Base-by-base conservation (phyloP, 2,329 filamentous ascomycete genomes). In the Thelonectria olida region DNA sequence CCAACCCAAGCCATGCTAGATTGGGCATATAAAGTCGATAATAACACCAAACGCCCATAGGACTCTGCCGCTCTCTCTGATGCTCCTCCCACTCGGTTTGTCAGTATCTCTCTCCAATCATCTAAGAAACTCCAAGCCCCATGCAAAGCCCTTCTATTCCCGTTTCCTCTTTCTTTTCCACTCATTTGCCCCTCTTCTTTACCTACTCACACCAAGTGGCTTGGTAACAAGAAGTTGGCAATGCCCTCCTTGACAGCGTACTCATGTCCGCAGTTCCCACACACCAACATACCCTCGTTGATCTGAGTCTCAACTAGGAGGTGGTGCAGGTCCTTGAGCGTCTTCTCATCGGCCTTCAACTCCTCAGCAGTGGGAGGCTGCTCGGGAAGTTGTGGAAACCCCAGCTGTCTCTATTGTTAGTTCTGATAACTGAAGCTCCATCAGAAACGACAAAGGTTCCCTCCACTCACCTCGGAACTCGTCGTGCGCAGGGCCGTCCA, bases 231-330 rank as follows among this genome's bases (percentile, higher is more conserved):
- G 73, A 99, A 99, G 78, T 98, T 98, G 61, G 93, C 93, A 76
- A 98, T 97, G 5, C 96, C 96, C 79, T 99, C 95, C 75, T 96
- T 94, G 65, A 99, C 90, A 61, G 89, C 89, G 78, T 98, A 99
- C 81, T 97, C 92, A 75, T 98, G 95, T 48, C 92, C 92, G 75
- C 96, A 99, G 78, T 91, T 92, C 48, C 88, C 93, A 76, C 96
- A 99, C 5, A 94, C 91, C 66, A 99, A 84, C 79, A 92, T 95
- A 3, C 96, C 96, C 79, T 95, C 92, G 36, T 88, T 85, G 61
- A 99, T 92, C 72, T 93, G 91, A 61, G 96, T 99, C 84, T 98
- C 92, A 68, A 97, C 83, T 36, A 98, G 82, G 55, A 97, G 77
- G 20, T 87, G 85, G 77, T 98, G 94, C 72, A 97, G 79, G 69